These are phyloP conservation scores for Globisporangium nagaii DNA, from an alignment of 352 stramenopile genomes.

Conservation along the genomic window DNA sequence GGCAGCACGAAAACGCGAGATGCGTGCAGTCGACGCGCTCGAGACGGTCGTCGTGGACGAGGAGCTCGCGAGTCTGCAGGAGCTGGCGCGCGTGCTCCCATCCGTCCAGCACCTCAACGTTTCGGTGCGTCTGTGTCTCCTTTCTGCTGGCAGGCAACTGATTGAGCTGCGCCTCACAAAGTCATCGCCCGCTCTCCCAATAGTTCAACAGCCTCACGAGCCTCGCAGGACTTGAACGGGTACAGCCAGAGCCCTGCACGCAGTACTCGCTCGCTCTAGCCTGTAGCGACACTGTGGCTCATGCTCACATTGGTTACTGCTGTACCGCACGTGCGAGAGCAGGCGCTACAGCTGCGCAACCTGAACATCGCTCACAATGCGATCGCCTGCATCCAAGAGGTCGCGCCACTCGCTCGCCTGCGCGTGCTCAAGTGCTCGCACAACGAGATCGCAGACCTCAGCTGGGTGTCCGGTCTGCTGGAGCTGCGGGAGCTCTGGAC, in stretches of 20 bases:
- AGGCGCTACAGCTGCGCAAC: conserved; percentile 38
- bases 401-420: conserved; percentile 34
- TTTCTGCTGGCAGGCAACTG: neutral
- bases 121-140: conserved; percentile 26
- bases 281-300: neutral
- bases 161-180: neutral
- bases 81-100: conserved; percentile 15
- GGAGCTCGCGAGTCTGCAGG: conserved; percentile 23
- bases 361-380: conserved; percentile 65
- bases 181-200: neutral
- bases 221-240: conserved; percentile 38
- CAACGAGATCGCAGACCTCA: conserved; percentile 52
- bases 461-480: conserved; percentile 24
- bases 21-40: conserved; percentile 31
- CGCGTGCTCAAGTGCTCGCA: conserved; percentile 45
- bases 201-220: conserved; percentile 60
- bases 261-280: neutral
- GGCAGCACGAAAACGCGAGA: conserved; percentile 6
- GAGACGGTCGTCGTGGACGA: conserved; percentile 61
- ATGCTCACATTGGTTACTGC: neutral
- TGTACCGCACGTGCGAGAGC: too few species aligned
- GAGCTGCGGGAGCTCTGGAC: conserved; percentile 57
- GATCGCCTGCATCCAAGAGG: conserved; percentile 35
- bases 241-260: conserved; percentile 10
- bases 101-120: conserved; percentile 53